Base-by-base conservation (phyloP, 2,329 filamentous ascomycete species). In the Stagonosporopsis chrysanthemi region DNA sequence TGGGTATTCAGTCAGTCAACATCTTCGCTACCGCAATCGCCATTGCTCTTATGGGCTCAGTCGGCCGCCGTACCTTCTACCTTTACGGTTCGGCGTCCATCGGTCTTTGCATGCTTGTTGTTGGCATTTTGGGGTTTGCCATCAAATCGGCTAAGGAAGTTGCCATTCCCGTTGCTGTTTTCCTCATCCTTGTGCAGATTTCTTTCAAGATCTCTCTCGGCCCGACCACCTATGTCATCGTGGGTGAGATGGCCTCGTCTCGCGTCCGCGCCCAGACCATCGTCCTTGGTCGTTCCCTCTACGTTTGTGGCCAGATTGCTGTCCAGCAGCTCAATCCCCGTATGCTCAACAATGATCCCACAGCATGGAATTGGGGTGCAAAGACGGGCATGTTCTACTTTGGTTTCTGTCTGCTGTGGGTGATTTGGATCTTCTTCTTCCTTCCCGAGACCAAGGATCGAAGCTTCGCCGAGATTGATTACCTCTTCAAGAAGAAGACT, bases 211-310 rank as follows among this genome's bases (percentile, higher is more conserved):
- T 71, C 15, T 90, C 90, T 0, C 90, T 96, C 40, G 92, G 92
- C 24, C 94, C 92, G 0, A 90, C 96, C 7, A 91, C 89, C 75
- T 96, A 95, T 78, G 93, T 91, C 0, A 84, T 96, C 7, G 90
- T 96, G 3, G 85, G 89, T 1, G 92, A 96, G 75, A 77, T 96
- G 22, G 91, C 91, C 0, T 91, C 91, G 0, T 86, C 90, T 15
- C 85, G 91, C 6, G 83, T 97, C 28, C 90, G 93, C 70, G 91
- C 92, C 78, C 96, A 96, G 81, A 95, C 91, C 0, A 88, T 96
- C 31, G 91, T 92, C 1, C 83, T 96, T 4, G 90, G 89, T 2
- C 88, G 92, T 46, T 88, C 90, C 60, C 42, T 43, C 11, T 80
- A 80, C 66, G 80, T 93, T 67, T 80, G 95, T 22, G 60, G 61